phyloP scores from a whole-genome alignment of 805 yeast genomes.

The Metschnikowia amazonensis region DNA sequence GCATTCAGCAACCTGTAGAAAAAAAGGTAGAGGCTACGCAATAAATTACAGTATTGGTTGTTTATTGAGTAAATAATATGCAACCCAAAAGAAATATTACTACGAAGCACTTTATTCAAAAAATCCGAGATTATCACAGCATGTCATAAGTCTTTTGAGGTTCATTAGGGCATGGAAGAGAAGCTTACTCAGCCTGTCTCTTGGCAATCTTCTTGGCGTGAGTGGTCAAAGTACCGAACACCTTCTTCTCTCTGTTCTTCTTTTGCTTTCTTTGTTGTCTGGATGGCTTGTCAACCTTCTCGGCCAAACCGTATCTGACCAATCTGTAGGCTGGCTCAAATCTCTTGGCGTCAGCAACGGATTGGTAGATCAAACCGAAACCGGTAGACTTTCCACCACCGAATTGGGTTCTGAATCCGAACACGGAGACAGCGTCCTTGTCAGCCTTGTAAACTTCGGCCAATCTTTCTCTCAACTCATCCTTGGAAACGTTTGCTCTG shows the following conservation, averaged over 20 bases:
- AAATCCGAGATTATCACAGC: constrained; percentile 18
- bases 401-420: constrained; percentile 98
- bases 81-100: constrained; percentile 21
- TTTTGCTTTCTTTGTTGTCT: constrained; percentile 99
- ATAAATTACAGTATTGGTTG: constrained; percentile 16
- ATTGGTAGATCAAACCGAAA: constrained; percentile 98
- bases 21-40: background rate
- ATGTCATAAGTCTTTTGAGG: constrained; percentile 17
- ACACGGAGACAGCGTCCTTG: constrained; percentile 92
- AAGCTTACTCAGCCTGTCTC: constrained; percentile 76
- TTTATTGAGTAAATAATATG: constrained; percentile 23
- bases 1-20: background rate
- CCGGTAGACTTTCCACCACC: constrained; percentile 99
- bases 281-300: constrained; percentile 93
- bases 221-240: constrained; percentile 96
- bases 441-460: constrained; percentile 87
- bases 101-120: constrained; percentile 18
- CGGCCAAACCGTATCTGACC: constrained; percentile 97
- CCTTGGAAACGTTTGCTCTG: constrained; percentile 99
- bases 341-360: constrained; percentile 95
- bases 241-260: constrained; percentile 99
- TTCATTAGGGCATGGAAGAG: constrained; percentile 19
- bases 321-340: constrained; percentile 99
- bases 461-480: constrained; percentile 93
- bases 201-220: constrained; percentile 89